These are phyloP conservation scores for Pyracantha coccinea DNA, from an alignment of 331 rosid species.

Conservation along the genomic window DNA sequence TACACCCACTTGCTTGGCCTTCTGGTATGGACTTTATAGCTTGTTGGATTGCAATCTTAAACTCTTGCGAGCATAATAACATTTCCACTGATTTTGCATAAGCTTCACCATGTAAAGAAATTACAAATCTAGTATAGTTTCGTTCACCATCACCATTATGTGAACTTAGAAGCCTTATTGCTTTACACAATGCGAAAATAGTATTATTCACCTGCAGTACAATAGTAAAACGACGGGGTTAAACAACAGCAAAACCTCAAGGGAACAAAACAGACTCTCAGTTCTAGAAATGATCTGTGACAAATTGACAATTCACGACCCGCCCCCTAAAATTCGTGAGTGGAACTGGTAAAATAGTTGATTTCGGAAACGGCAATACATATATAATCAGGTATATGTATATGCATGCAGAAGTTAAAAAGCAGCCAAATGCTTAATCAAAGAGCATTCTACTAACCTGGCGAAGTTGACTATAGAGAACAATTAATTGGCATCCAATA, in stretches of 20 bases:
- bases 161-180: conserved; percentile 44
- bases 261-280: not conserved
- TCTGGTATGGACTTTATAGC: conserved; percentile 69
- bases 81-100: conserved; percentile 57
- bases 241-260: conserved; percentile 3
- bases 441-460: conserved; percentile 55
- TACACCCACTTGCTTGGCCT: conserved; percentile 73
- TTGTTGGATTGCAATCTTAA: conserved; percentile 43
- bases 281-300: not conserved
- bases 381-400: not conserved
- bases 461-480: conserved; percentile 79
- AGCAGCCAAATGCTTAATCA: not conserved
- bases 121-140: conserved; percentile 33
- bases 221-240: conserved; percentile 16
- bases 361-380: not conserved
- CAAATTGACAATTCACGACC: not conserved
- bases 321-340: not conserved
- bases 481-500: conserved; percentile 61
- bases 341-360: not conserved
- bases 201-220: conserved; percentile 63
- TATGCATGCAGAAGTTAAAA: not conserved
- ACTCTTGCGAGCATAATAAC: conserved; percentile 49
- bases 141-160: conserved; percentile 27
- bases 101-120: conserved; percentile 35
- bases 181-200: conserved; percentile 69